phyloP scores from a whole-genome alignment of 1,284 basidiomycete species.

The Phellinidium pouzarii region DNA sequence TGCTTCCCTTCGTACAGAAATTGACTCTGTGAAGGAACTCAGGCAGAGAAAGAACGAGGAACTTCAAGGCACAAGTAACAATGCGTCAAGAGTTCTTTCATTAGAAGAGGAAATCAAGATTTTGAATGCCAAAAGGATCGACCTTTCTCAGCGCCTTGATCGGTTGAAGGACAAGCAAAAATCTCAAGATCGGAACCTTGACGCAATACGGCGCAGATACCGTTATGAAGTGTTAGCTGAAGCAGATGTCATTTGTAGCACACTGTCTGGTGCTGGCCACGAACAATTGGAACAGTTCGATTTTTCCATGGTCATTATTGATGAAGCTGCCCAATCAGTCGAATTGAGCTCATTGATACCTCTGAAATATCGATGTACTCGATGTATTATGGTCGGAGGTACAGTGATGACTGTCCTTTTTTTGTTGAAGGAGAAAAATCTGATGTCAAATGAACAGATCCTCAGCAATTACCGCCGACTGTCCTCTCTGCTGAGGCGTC shows the following conservation, averaged over 20 bases:
- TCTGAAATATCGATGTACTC: slow-evolving; percentile 79
- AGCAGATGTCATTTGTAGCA: slow-evolving; percentile 93
- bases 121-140: slow-evolving; percentile 59
- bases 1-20: slow-evolving; percentile 52
- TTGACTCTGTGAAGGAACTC: slow-evolving; percentile 59
- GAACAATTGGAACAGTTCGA: slow-evolving; percentile 80
- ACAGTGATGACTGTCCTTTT: slow-evolving; percentile 24
- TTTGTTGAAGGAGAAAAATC: neutral
- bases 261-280: slow-evolving; percentile 89
- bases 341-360: slow-evolving; percentile 97
- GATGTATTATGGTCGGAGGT: slow-evolving; percentile 95
- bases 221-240: slow-evolving; percentile 75
- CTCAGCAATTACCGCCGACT: slow-evolving; percentile 95
- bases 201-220: slow-evolving; percentile 69
- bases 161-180: slow-evolving; percentile 77
- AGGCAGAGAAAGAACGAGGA: slow-evolving; percentile 64
- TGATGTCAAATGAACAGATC: slow-evolving; percentile 50
- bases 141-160: slow-evolving; percentile 67
- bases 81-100: slow-evolving; percentile 38
- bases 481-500: slow-evolving; percentile 88
- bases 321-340: slow-evolving; percentile 97
- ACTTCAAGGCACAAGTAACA: slow-evolving; percentile 44
- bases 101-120: slow-evolving; percentile 65
- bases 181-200: slow-evolving; percentile 65
- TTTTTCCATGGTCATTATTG: slow-evolving; percentile 96